A percentile compares a stretch with the other conserved stretches of the same genome.
These are phyloP conservation scores for Rhodomyrtus tomentosa DNA, from an alignment of 345 rosid genomes.

Conservation along the genomic window DNA sequence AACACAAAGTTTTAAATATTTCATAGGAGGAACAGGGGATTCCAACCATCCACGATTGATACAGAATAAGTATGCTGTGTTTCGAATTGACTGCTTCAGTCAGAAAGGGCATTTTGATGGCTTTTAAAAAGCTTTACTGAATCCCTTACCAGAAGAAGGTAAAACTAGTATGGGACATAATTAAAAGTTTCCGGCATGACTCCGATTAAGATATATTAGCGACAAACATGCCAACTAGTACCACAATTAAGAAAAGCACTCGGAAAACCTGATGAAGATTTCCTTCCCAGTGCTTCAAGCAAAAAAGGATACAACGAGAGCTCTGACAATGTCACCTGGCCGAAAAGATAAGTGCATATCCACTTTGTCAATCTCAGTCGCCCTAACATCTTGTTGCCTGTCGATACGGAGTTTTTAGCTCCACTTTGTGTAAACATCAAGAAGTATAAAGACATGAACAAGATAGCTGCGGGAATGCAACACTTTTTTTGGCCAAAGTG, in stretches of 20 bases:
- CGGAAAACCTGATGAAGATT: background rate
- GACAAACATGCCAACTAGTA: background rate
- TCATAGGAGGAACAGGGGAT: background rate
- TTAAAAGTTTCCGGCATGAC: background rate
- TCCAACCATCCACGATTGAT: background rate
- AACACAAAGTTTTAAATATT: background rate
- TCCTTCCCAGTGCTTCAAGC: background rate
- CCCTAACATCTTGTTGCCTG: slow-evolving; percentile 96
- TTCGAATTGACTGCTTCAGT: background rate
- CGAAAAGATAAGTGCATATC: slow-evolving; percentile 75
- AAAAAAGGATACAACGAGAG: slow-evolving; percentile 75
- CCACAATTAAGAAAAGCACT: background rate
- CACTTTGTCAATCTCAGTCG: slow-evolving; percentile 87
- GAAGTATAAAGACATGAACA: background rate
- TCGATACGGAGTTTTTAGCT: background rate
- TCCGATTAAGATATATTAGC: background rate
- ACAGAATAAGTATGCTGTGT: background rate
- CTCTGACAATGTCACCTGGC: slow-evolving; percentile 83
- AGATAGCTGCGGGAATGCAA: background rate
- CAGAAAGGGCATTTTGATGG: background rate
- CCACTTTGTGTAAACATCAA: background rate
- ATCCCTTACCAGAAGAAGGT: background rate
- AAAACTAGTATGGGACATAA: background rate
- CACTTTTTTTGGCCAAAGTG: background rate
- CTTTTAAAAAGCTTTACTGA: background rate